These are phyloP conservation scores for Volvariella surrecta DNA, from an alignment of 1,284 basidiomycete species.

Conservation along the genomic window DNA sequence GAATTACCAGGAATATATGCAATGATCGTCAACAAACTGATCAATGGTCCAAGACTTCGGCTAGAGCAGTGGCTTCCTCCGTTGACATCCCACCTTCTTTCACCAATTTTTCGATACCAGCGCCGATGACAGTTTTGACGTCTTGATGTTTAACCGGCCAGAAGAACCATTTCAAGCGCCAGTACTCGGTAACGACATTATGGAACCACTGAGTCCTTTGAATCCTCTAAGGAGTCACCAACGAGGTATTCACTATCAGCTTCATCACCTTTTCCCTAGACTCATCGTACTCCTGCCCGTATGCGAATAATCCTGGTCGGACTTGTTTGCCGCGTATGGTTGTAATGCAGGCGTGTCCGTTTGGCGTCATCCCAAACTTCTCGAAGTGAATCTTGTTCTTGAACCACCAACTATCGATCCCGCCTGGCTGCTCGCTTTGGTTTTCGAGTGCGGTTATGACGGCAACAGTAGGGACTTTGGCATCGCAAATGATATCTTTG, in stretches of 20 bases:
- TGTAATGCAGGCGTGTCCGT: constrained; percentile 31
- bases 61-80: no score
- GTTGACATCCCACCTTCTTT: no score
- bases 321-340: constrained; percentile 17
- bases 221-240: constrained; percentile 10
- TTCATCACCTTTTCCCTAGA: constrained; percentile 13
- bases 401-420: constrained; percentile 35
- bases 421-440: constrained; percentile 23
- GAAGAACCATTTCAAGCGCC: no score
- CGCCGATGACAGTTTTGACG: no score
- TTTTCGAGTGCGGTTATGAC: constrained; percentile 32
- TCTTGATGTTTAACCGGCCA: no score
- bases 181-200: no score
- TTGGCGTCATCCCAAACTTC: constrained; percentile 21
- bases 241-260: constrained; percentile 9
- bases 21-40: no score
- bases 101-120: no score
- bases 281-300: constrained; percentile 17
- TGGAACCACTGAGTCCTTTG: constrained; percentile 10
- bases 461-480: constrained; percentile 29
- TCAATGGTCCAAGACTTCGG: no score
- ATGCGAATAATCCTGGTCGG: constrained; percentile 6
- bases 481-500: constrained; percentile 26
- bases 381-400: constrained; percentile 23
- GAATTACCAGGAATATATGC: no score